Conservation (phyloP, 345 rosid species). For the Boechera retrofracta region DNA sequence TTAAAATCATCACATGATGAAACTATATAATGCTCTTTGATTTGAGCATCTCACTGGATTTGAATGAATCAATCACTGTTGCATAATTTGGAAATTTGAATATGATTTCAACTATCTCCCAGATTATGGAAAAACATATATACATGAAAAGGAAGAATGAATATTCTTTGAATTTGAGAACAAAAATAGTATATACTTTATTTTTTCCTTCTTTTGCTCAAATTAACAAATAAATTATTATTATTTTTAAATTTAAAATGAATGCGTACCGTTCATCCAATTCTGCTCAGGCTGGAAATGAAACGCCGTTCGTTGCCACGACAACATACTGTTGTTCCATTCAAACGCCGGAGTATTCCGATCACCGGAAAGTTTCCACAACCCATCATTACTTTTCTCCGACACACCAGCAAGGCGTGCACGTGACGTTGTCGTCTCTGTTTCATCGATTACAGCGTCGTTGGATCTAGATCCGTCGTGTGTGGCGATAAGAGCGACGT, state of each 20-base stretch:
- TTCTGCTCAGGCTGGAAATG: slow-evolving; percentile 87
- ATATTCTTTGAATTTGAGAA: slow-evolving; percentile 32
- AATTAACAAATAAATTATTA: slow-evolving; percentile 18
- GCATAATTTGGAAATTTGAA: slow-evolving; percentile 2
- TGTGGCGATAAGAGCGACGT: slow-evolving; percentile 39
- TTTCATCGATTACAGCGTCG: slow-evolving; percentile 13
- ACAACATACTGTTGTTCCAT: slow-evolving; percentile 82
- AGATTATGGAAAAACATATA: slow-evolving; percentile 18
- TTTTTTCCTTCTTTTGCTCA: slow-evolving; percentile 16
- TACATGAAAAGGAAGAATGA: slow-evolving; percentile 30
- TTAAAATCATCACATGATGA: neutral
- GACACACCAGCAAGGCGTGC: slow-evolving; percentile 73
- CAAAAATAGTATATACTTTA: slow-evolving; percentile 21
- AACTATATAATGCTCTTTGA: neutral
- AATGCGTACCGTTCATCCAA: slow-evolving; percentile 95
- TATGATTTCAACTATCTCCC: neutral
- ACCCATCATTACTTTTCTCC: slow-evolving; percentile 60
- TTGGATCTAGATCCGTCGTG: slow-evolving; percentile 44
- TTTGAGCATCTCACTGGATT: neutral
- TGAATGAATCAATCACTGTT: slow-evolving; percentile 12
- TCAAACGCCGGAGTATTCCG: slow-evolving; percentile 43
- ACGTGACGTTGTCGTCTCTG: slow-evolving; percentile 45
- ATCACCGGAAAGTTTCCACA: slow-evolving; percentile 38
- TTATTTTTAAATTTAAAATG: neutral
- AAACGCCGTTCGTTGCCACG: slow-evolving; percentile 89